A percentile compares a stretch with the other conserved stretches of the same genome.
Conservation (phyloP, 192 early-diverging fungal species). For the Backusella parvicylindrica region DNA sequence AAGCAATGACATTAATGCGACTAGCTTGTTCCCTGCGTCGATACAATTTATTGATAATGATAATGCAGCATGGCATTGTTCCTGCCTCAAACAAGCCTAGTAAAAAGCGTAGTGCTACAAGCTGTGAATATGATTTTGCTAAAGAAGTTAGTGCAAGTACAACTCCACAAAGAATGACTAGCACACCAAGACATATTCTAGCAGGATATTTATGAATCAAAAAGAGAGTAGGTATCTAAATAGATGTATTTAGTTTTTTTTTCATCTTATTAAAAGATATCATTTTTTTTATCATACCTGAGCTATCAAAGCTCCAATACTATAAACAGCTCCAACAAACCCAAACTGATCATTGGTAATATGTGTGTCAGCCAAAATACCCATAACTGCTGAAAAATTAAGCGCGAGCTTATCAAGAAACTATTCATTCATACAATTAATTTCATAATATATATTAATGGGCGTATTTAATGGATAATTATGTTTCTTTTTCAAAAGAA, state of each 20-base stretch:
- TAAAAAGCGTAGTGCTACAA: constrained; percentile 12
- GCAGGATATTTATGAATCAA: constrained; percentile 15
- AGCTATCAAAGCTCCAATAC: constrained; percentile 13
- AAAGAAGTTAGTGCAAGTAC: constrained; percentile 6
- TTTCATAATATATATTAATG: too few species aligned
- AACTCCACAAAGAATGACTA: constrained; percentile 15
- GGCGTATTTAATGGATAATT: background rate
- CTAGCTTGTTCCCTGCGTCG: constrained; percentile 16
- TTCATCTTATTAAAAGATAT: background rate
- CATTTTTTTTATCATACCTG: background rate
- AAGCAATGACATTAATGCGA: background rate
- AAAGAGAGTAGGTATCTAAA: constrained; percentile 15
- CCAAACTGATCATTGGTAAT: constrained; percentile 10
- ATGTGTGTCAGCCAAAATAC: background rate
- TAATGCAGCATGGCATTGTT: background rate
- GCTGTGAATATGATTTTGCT: constrained; percentile 12
- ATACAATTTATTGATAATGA: constrained; percentile 15
- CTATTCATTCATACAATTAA: background rate
- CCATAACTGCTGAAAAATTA: constrained; percentile 6
- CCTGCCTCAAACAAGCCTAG: constrained; percentile 25
- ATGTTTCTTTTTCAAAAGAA: background rate
- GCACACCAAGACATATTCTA: constrained; percentile 1
- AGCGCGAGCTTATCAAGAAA: constrained; percentile 22
- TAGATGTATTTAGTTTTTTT: background rate
- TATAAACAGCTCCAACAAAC: constrained; percentile 17